Evolutionary conservation across 768 basidiomycete genomes (phyloP).

Genomic region (Kwoniella sp.): DNA sequence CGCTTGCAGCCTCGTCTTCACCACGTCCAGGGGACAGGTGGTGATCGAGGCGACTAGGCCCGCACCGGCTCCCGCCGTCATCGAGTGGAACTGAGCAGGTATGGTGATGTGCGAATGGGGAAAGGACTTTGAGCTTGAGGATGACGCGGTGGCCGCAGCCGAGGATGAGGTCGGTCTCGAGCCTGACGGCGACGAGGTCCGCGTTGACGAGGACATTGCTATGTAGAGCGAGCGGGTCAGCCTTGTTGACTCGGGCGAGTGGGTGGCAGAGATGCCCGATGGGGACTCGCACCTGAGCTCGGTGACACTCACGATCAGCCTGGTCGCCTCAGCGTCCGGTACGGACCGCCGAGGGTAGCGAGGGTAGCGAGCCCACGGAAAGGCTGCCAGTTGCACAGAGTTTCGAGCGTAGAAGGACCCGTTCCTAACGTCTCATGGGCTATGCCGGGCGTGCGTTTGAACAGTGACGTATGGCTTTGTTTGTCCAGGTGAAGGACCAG

Average conservation of each 20-base stretch:
- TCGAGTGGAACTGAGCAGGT: slow-evolving; percentile 47
- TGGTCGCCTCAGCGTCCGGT: slow-evolving; percentile 9
- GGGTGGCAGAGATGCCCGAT: too few relatives aligned
- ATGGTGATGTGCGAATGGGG: slow-evolving; percentile 18
- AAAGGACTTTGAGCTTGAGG: slow-evolving; percentile 5
- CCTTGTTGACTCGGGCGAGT: too few relatives aligned
- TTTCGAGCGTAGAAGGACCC: too few relatives aligned
- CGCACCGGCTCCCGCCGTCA: slow-evolving; percentile 82
- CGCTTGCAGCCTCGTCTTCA: slow-evolving; percentile 98
- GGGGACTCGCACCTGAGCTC: too few relatives aligned
- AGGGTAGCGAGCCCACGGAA: too few relatives aligned
- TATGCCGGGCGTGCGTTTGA: too few relatives aligned
- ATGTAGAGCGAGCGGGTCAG: too few relatives aligned
- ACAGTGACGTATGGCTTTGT: too few relatives aligned
- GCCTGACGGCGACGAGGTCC: too few relatives aligned
- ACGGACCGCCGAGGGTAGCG: slow-evolving; percentile 12
- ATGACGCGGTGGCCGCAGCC: slow-evolving; percentile 2
- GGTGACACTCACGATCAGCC: neutral
- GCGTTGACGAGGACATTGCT: slow-evolving; percentile 19
- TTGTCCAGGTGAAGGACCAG: too few relatives aligned
- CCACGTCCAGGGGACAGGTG: slow-evolving; percentile 94
- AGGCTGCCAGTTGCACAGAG: too few relatives aligned
- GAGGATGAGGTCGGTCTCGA: neutral
- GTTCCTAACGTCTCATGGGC: too few relatives aligned
- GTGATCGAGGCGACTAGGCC: slow-evolving; percentile 87